Evolutionary conservation across 345 rosid genomes (phyloP).

Genomic region (Reutealis trisperma): DNA sequence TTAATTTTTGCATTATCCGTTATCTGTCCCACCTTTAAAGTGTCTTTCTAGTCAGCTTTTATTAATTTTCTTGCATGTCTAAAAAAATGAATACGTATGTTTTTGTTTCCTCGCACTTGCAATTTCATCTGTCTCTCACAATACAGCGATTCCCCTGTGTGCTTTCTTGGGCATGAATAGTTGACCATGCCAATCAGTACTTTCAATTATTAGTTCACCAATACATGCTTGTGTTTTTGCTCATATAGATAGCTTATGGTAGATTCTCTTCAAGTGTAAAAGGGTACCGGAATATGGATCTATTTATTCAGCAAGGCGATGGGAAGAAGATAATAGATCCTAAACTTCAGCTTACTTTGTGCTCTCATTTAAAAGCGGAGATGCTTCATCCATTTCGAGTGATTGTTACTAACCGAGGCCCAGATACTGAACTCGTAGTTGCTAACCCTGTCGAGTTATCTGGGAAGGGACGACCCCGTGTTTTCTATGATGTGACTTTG

Average conservation of each 20-base stretch:
- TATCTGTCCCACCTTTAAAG: neutral
- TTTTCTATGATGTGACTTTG: conserved; percentile 29
- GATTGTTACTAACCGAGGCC: conserved; percentile 30
- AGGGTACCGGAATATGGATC: conserved; percentile 24
- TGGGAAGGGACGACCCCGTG: conserved; percentile 36
- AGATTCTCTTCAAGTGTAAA: conserved; percentile 25
- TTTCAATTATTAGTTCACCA: conserved; percentile 10
- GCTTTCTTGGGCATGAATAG: neutral
- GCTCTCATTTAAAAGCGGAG: conserved; percentile 31
- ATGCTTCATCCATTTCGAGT: conserved; percentile 33
- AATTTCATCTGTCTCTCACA: neutral
- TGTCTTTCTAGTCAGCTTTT: neutral
- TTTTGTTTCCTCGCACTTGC: neutral
- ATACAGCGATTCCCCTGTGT: neutral
- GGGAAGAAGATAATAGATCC: conserved; percentile 35
- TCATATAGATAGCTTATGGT: conserved; percentile 27
- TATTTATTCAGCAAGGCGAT: conserved; percentile 26
- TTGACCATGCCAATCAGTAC: neutral
- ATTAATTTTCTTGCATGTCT: neutral
- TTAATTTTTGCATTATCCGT: neutral
- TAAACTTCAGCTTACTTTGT: conserved; percentile 9
- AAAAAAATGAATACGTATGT: neutral
- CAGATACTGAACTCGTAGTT: conserved; percentile 33
- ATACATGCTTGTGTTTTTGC: neutral
- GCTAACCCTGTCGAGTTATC: conserved; percentile 36